A percentile compares a stretch with the other conserved stretches of the same genome.
phyloP scores from a whole-genome alignment of 108 stramenopile species.

The Skeletonema marinoi region DNA sequence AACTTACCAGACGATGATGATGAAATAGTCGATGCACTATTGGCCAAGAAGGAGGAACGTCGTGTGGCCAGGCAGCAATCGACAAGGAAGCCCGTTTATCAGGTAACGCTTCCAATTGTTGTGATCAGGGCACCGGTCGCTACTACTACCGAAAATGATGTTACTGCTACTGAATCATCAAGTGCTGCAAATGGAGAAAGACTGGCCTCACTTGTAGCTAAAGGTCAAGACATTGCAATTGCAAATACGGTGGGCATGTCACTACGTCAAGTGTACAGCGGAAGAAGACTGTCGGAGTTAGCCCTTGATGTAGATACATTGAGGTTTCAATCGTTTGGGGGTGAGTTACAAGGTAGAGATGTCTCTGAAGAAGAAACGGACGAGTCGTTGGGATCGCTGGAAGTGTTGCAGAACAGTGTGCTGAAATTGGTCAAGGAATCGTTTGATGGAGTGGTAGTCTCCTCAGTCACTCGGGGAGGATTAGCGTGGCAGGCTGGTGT shows the following conservation, averaged over 20 bases:
- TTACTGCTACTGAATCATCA: background rate
- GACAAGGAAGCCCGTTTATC: constrained; percentile 37
- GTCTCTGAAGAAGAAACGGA: constrained; percentile 12
- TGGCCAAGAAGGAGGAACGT: constrained; percentile 52
- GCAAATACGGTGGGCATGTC: constrained; percentile 59
- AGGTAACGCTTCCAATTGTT: constrained; percentile 56
- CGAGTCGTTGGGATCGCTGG: constrained; percentile 32
- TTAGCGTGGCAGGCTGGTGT: constrained; percentile 74
- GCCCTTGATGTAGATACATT: constrained; percentile 70
- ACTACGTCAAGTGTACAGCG: constrained; percentile 58
- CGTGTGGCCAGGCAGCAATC: constrained; percentile 17
- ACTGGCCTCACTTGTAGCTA: constrained; percentile 41
- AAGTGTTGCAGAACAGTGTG: constrained; percentile 43
- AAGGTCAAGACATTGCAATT: constrained; percentile 37
- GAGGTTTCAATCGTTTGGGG: constrained; percentile 49
- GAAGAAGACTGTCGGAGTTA: constrained; percentile 52
- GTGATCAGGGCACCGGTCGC: constrained; percentile 1
- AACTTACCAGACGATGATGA: constrained; percentile 43
- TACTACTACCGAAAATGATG: background rate
- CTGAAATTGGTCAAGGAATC: constrained; percentile 43
- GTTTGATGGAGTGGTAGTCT: constrained; percentile 69
- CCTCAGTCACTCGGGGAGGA: constrained; percentile 55
- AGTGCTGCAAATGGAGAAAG: constrained; percentile 3
- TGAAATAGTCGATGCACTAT: constrained; percentile 47
- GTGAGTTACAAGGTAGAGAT: constrained; percentile 44